Evolutionary conservation across 1,284 basidiomycete genomes (phyloP).

Genomic region (Ceratobasidium papillatum): DNA sequence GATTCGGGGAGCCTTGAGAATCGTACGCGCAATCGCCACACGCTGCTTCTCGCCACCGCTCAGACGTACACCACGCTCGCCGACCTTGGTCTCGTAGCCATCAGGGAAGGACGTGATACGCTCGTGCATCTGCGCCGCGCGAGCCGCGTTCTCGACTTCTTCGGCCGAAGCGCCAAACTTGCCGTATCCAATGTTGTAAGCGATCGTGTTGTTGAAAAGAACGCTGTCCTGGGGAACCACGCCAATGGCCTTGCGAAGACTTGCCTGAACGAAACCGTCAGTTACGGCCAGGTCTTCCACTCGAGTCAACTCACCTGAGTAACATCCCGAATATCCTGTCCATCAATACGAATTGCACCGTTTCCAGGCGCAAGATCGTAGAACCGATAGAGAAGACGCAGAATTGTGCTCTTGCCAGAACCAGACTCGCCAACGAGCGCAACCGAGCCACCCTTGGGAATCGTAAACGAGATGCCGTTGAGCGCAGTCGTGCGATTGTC

Average conservation of each 20-base stretch:
- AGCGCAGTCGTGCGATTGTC: conserved; percentile 78
- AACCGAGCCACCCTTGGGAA: conserved; percentile 80
- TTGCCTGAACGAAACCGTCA: conserved; percentile 52
- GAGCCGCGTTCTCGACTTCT: conserved; percentile 76
- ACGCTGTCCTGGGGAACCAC: conserved; percentile 84
- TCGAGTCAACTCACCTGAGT: conserved; percentile 61
- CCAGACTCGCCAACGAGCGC: conserved; percentile 86
- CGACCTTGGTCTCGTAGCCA: conserved; percentile 76
- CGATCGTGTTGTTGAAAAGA: conserved; percentile 84
- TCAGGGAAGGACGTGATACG: conserved; percentile 81
- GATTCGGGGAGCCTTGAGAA: conserved; percentile 82
- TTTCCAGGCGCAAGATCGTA: conserved; percentile 83
- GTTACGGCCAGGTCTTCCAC: background rate
- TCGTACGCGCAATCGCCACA: conserved; percentile 85
- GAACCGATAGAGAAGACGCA: conserved; percentile 87
- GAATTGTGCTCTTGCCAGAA: conserved; percentile 81
- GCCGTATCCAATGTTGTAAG: conserved; percentile 80
- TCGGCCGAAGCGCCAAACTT: conserved; percentile 71
- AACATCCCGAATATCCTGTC: conserved; percentile 84
- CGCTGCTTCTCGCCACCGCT: conserved; percentile 86
- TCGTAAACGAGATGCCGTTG: conserved; percentile 81
- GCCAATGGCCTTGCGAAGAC: conserved; percentile 80
- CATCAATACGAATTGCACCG: conserved; percentile 80
- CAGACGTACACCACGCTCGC: conserved; percentile 83
- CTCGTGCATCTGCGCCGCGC: conserved; percentile 84